A percentile compares a stretch with the other conserved stretches of the same genome.
phyloP scores from a whole-genome alignment of 2,329 filamentous ascomycete species.

The Trichoderma polysporum region DNA sequence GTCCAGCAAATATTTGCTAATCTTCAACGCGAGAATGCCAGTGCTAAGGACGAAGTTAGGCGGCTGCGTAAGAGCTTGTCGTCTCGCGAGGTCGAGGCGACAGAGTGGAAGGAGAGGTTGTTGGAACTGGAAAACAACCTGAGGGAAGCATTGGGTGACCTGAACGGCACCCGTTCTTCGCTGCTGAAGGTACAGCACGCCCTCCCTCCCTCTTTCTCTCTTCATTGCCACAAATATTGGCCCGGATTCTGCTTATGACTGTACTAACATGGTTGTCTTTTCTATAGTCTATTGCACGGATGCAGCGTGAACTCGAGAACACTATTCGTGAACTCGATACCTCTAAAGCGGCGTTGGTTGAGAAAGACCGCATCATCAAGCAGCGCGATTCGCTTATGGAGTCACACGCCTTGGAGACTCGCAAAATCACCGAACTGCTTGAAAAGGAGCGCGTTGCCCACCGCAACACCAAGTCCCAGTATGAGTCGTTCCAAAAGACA shows the following conservation, averaged over 20 bases:
- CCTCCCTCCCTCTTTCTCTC: neutral
- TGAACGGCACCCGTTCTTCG: constrained; percentile 81
- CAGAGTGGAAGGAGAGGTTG: constrained; percentile 86
- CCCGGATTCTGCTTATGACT: neutral
- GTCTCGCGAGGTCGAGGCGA: constrained; percentile 81
- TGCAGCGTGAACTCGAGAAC: constrained; percentile 84
- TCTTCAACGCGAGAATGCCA: constrained; percentile 78
- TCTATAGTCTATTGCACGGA: constrained; percentile 71
- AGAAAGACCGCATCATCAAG: constrained; percentile 87
- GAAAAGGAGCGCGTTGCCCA: constrained; percentile 87
- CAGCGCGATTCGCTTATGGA: constrained; percentile 87
- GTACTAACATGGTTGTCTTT: neutral
- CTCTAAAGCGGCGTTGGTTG: constrained; percentile 73
- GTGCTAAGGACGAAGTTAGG: constrained; percentile 81
- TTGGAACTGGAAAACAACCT: constrained; percentile 88
- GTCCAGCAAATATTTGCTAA: constrained; percentile 92
- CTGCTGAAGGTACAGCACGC: constrained; percentile 65
- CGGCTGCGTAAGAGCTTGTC: constrained; percentile 79
- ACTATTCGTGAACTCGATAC: constrained; percentile 79
- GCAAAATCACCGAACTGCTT: constrained; percentile 80
- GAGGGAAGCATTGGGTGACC: constrained; percentile 81
- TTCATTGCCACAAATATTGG: no score
- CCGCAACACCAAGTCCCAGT: constrained; percentile 81
- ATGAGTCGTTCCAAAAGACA: constrained; percentile 83
- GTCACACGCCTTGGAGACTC: constrained; percentile 80